Percentiles rank a stretch among this genome's conserved stretches.
Conservation (phyloP, 208 protist genomes). For the Trypanosoma conorhini region DNA sequence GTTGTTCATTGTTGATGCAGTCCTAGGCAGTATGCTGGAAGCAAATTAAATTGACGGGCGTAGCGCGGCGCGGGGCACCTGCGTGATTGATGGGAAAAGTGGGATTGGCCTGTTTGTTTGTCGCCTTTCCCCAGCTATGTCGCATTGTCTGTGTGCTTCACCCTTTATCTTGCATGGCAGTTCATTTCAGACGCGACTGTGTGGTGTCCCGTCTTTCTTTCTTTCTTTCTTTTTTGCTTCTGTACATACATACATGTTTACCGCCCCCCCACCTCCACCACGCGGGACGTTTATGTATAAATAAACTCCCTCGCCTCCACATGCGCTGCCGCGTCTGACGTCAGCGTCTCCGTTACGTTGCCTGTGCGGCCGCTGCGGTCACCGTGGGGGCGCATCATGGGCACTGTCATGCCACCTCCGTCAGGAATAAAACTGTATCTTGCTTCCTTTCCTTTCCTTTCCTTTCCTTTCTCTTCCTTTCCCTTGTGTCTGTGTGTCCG, state of each 20-base stretch:
- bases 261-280: too few relatives aligned
- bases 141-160: neutral
- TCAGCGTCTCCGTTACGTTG: neutral
- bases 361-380: too few relatives aligned
- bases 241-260: neutral
- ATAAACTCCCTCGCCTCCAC: too few relatives aligned
- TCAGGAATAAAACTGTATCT: neutral
- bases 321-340: neutral
- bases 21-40: neutral
- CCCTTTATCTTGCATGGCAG: too few relatives aligned
- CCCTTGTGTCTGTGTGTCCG: neutral
- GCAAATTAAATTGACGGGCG: neutral
- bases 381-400: neutral
- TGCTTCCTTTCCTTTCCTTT: neutral
- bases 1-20: constrained; percentile 1
- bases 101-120: neutral
- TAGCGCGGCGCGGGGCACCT: neutral
- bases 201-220: neutral
- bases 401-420: too few relatives aligned
- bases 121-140: neutral
- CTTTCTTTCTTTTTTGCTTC: neutral
- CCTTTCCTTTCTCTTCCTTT: too few relatives aligned
- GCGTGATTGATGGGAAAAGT: neutral
- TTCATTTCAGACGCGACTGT: too few relatives aligned
- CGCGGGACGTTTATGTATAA: too few relatives aligned